Conservation (phyloP, 176 grass and related monocot genomes). For the Canna indica region DNA sequence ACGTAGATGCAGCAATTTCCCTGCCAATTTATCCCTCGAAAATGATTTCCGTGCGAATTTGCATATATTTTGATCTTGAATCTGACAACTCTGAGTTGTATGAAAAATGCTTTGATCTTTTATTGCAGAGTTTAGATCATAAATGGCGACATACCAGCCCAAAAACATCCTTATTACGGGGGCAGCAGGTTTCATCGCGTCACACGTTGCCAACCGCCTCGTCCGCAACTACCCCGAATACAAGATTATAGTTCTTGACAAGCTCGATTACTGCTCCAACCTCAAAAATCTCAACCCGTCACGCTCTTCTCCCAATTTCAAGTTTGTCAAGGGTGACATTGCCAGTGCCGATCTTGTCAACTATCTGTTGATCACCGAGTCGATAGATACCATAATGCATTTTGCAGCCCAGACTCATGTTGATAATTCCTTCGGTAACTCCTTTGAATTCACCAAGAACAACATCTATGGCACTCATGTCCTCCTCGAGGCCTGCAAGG, state of each 20-base stretch:
- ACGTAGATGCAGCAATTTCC: no score
- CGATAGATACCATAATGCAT: conserved; percentile 23
- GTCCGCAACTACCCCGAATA: conserved; percentile 16
- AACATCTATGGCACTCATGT: conserved; percentile 19
- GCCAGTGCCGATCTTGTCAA: conserved; percentile 16
- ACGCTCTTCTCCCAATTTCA: conserved; percentile 1
- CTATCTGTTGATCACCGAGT: conserved; percentile 16
- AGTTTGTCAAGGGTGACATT: conserved; percentile 17
- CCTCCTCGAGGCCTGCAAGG: conserved; percentile 21
- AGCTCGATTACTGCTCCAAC: conserved; percentile 22
- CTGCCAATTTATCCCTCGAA: no score
- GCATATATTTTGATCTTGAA: neutral
- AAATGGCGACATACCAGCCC: conserved; percentile 11
- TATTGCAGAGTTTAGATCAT: neutral
- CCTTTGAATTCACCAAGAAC: conserved; percentile 19
- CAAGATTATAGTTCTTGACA: conserved; percentile 20
- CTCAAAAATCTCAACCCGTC: conserved; percentile 18
- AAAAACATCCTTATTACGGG: conserved; percentile 18
- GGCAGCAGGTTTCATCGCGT: conserved; percentile 19
- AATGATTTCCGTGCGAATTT: no score
- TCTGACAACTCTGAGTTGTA: neutral
- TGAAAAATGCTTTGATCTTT: neutral
- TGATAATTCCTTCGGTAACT: conserved; percentile 19
- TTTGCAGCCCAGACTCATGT: conserved; percentile 16
- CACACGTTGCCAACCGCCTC: conserved; percentile 13